phyloP scores from a whole-genome alignment of 192 early-diverging fungal species.

The Geranomyces michiganensis region DNA sequence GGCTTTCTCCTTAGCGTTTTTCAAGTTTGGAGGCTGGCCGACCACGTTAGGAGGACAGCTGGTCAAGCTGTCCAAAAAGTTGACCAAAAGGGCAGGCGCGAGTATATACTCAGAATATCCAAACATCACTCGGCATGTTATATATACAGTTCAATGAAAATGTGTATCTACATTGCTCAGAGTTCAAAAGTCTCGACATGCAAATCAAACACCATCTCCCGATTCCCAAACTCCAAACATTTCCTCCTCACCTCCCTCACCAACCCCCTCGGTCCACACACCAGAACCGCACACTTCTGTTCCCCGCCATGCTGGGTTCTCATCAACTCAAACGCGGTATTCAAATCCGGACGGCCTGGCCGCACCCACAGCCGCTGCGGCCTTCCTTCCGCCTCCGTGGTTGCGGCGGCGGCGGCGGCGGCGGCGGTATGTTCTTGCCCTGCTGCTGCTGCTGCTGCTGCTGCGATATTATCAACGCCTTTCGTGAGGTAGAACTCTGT shows the following conservation, averaged over 20 bases:
- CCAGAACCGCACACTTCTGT: neutral
- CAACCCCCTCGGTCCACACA: constrained; percentile 12
- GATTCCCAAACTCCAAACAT: neutral
- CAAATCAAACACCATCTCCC: constrained; percentile 11
- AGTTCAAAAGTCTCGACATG: constrained; percentile 20
- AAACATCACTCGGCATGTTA: too few species aligned
- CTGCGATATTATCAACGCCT: neutral
- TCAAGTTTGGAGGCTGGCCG: too few species aligned
- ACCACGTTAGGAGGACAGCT: too few species aligned
- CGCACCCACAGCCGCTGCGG: constrained; percentile 4
- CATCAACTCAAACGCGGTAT: neutral
- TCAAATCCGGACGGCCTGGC: constrained; percentile 6
- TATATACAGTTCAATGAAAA: too few species aligned
- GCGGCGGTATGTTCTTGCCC: neutral
- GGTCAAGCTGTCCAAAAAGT: too few species aligned
- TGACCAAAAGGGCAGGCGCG: too few species aligned
- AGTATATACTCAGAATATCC: too few species aligned
- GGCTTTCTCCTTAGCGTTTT: too few species aligned
- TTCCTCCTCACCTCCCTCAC: neutral
- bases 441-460: neutral
- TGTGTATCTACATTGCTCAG: too few species aligned
- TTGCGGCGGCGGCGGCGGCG: too few species aligned
- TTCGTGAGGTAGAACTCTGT: constrained; percentile 16
- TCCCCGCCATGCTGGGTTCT: neutral
- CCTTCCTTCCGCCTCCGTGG: too few species aligned